phyloP scores from a whole-genome alignment of 148 eudicot genomes.

The Pouteria glomerata region DNA sequence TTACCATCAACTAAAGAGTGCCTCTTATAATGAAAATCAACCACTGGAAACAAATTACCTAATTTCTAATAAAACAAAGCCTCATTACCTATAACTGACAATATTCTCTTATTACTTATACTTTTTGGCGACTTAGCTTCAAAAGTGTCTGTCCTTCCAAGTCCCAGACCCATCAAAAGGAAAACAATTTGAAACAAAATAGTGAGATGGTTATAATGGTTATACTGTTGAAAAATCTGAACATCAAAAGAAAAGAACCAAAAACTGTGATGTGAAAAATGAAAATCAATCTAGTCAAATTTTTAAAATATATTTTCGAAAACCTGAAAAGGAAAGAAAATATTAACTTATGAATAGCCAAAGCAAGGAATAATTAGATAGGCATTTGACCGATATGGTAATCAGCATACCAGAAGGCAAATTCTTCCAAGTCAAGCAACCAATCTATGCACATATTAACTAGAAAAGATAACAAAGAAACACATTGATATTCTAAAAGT shows the following conservation, averaged over 20 bases:
- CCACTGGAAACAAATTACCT: slow-evolving; percentile 36
- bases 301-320: neutral
- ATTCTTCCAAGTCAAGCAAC: too few species aligned
- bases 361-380: neutral
- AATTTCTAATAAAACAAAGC: slow-evolving; percentile 51
- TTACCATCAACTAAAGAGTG: neutral
- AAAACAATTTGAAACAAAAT: slow-evolving; percentile 69
- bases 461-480: too few species aligned
- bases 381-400: too few species aligned
- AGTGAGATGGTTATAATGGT: slow-evolving; percentile 13
- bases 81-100: slow-evolving; percentile 68
- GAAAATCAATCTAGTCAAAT: neutral
- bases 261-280: neutral
- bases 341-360: neutral
- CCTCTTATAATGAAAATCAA: neutral
- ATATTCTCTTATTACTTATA: slow-evolving; percentile 94
- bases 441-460: too few species aligned
- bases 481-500: too few species aligned
- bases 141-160: slow-evolving; percentile 79
- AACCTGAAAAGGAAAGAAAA: neutral
- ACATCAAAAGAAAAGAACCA: neutral
- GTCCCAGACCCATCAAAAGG: slow-evolving; percentile 85
- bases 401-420: too few species aligned
- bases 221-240: neutral
- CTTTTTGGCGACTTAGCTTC: slow-evolving; percentile 67